Evolutionary conservation across 176 grass and related monocot species (phyloP).

Genomic region (Oryza glumipatula): DNA sequence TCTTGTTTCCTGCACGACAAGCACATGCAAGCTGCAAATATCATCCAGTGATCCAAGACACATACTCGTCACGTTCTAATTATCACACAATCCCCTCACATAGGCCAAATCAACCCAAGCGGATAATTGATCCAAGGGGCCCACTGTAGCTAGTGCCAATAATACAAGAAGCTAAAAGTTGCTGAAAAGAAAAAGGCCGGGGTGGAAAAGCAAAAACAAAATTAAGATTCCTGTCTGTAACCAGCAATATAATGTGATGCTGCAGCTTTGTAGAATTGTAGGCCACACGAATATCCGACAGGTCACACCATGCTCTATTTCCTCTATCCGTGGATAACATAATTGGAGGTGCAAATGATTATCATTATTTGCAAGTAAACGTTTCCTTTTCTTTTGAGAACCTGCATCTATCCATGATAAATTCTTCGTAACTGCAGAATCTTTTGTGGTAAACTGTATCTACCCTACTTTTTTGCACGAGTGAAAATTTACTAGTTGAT

Average conservation of each 20-base stretch:
- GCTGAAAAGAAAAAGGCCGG: not conserved
- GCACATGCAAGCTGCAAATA: slow-evolving; percentile 31
- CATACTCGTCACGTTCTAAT: slow-evolving; percentile 18
- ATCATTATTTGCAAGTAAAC: not conserved
- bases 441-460: too few species aligned
- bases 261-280: slow-evolving; percentile 30
- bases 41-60: slow-evolving; percentile 6
- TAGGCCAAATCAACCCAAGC: not conserved
- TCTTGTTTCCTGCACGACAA: slow-evolving; percentile 87
- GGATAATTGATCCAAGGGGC: slow-evolving; percentile 38
- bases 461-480: too few species aligned
- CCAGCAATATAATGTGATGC: slow-evolving; percentile 33
- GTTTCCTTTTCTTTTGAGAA: not conserved
- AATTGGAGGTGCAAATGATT: slow-evolving; percentile 1
- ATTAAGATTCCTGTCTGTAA: slow-evolving; percentile 22
- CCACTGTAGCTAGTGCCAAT: slow-evolving; percentile 39
- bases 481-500: too few species aligned
- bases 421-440: too few species aligned
- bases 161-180: slow-evolving; percentile 34
- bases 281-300: slow-evolving; percentile 22
- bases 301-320: slow-evolving; percentile 36
- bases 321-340: not conserved
- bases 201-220: not conserved
- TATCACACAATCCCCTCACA: slow-evolving; percentile 36
- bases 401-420: not conserved